A percentile compares a stretch with the other conserved stretches of the same genome.
Conservation (phyloP, 495 filamentous ascomycete genomes). For the Talaromyces borbonicus region DNA sequence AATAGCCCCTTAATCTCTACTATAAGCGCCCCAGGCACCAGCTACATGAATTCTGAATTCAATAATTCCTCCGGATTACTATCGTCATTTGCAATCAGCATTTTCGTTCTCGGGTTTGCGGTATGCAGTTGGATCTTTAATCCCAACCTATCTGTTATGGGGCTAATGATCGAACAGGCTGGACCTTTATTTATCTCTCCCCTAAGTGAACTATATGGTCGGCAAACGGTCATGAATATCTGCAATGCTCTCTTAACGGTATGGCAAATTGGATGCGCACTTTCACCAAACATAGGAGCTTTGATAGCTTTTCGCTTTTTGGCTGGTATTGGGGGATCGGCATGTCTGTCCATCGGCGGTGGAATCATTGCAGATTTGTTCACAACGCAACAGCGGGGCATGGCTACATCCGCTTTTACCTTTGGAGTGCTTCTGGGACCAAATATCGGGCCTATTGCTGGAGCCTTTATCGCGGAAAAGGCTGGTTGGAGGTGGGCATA, state of each 20-base stretch:
- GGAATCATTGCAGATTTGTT: constrained; percentile 48
- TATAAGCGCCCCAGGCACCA: constrained; percentile 1
- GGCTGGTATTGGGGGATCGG: constrained; percentile 37
- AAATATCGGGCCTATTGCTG: constrained; percentile 38
- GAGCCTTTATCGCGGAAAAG: constrained; percentile 39
- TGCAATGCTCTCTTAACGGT: constrained; percentile 43
- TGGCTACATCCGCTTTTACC: constrained; percentile 21
- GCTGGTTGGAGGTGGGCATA: constrained; percentile 48
- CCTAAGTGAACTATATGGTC: constrained; percentile 47
- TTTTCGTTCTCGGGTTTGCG: constrained; percentile 6
- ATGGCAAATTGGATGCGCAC: constrained; percentile 42
- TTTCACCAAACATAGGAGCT: constrained; percentile 33
- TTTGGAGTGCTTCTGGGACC: constrained; percentile 36
- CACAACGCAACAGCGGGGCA: constrained; percentile 35
- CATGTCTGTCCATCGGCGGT: constrained; percentile 41
- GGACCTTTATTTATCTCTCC: constrained; percentile 53
- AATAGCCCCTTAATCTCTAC: constrained; percentile 6
- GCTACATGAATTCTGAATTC: constrained; percentile 1
- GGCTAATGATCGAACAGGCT: too few relatives aligned
- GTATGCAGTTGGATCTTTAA: background rate
- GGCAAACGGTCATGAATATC: constrained; percentile 36
- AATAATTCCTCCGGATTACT: constrained; percentile 2
- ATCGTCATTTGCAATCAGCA: constrained; percentile 1
- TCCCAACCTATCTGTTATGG: background rate
- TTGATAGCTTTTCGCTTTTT: constrained; percentile 45